Base-by-base conservation (phyloP, 2,329 filamentous ascomycete genomes). In the Hymenoscyphus scutula region DNA sequence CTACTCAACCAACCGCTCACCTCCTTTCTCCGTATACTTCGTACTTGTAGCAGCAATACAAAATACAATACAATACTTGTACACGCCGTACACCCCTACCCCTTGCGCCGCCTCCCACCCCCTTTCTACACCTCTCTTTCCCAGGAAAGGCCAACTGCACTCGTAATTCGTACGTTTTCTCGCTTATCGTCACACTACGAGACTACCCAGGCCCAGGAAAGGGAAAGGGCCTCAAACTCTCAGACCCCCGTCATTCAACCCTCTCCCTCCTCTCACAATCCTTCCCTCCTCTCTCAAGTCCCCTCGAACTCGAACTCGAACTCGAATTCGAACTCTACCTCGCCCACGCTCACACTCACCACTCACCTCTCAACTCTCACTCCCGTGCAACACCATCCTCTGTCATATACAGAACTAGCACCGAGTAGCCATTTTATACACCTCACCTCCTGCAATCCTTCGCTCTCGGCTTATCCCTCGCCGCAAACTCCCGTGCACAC, bases 121-220 rank as follows among this genome's bases (percentile, higher is more conserved):
- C 23, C n/a, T 25, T 55, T 27, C 27, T 34, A 25, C 29, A 25
- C 53, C 62, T 32, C 56, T 55, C 57, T 38, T 41, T 48, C 41
- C 41, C 41, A 48, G 41, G 17, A 19, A 19, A 19, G 6, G 6
- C 19, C 41, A 19, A 38, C 59, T 56, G 38, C 57, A 56, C 15
- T 27, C 13, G 45, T 62, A 61, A 67, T 65, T 66, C 64, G 66
- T 65, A 64, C 66, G 63, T 65, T 56, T 27, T 30, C 54, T 68
- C 67, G 67, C 67, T 69, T 69, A 69, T 69, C 67, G 65, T 65
- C 59, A 64, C 65, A 64, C 67, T 67, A 67, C n/a, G n/a, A n/a
- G n/a, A n/a, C n/a, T n/a, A n/a, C n/a, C n/a, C n/a, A n/a, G n/a
- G n/a, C 41, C 56, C 32, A 10, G n/a, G 11, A 13, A 13, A 34